These are phyloP conservation scores for Cucumis hystrix DNA, from an alignment of 306 rosid genomes.

Conservation along the genomic window DNA sequence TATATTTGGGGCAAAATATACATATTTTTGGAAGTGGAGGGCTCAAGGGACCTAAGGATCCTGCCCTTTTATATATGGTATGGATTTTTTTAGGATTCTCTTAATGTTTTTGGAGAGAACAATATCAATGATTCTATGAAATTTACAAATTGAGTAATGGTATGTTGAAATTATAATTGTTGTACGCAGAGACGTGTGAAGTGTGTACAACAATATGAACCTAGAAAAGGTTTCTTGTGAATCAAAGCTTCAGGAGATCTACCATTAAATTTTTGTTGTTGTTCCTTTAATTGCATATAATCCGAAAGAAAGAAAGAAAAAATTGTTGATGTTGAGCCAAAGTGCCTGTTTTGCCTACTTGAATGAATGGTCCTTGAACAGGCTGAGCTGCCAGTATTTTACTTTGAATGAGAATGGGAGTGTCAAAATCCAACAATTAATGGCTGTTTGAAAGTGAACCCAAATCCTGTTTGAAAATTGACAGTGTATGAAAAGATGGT, in stretches of 20 bases:
- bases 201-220: not conserved
- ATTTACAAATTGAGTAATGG: not conserved
- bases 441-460: not conserved
- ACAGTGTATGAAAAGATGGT: not conserved
- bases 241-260: not conserved
- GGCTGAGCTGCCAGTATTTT: not conserved
- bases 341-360: not conserved
- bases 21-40: too few species aligned
- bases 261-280: too few species aligned
- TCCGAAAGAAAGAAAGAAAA: not conserved
- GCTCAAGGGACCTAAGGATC: too few species aligned
- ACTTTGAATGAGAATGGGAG: not conserved
- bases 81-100: not conserved
- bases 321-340: not conserved
- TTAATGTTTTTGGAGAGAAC: not conserved
- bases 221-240: not conserved
- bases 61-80: too few species aligned
- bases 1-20: too few species aligned
- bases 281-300: not conserved
- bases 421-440: not conserved
- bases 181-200: not conserved
- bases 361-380: not conserved
- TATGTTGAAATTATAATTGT: not conserved
- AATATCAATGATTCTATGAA: not conserved
- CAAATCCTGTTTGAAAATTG: not conserved